Conservation (phyloP, 2,329 filamentous ascomycete species). For the Cladophialophora immunda region DNA sequence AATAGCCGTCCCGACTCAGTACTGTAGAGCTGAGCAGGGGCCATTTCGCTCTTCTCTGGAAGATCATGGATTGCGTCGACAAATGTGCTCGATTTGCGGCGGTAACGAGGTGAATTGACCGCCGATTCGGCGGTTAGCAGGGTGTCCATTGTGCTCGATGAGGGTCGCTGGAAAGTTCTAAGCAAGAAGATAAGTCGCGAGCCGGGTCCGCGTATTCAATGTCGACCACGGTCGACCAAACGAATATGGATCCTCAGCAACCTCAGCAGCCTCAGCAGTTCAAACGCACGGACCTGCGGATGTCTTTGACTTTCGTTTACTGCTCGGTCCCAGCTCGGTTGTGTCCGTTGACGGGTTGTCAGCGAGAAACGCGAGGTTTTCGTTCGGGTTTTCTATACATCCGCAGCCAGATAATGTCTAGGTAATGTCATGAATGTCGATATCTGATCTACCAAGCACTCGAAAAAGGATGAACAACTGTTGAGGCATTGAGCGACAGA, state of each 20-base stretch:
- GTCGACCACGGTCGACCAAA: not conserved
- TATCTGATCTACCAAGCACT: not conserved
- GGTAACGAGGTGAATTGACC: constrained; percentile 87
- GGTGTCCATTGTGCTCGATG: constrained; percentile 55
- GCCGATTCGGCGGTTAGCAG: constrained; percentile 83
- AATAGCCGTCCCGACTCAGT: constrained; percentile 97
- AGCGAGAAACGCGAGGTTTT: not conserved
- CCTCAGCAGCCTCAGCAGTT: not conserved
- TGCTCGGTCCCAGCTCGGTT: not conserved
- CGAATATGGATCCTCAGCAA: not conserved
- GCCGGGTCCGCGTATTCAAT: not conserved
- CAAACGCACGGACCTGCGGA: not conserved
- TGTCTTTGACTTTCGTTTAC: not conserved
- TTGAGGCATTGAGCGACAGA: not conserved
- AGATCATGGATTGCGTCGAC: constrained; percentile 97
- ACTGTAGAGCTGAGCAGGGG: constrained; percentile 95
- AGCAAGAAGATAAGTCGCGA: not conserved
- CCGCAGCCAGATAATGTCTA: not conserved
- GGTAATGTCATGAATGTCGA: not conserved
- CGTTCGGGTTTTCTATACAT: not conserved
- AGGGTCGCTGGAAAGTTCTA: not conserved
- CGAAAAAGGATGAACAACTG: not conserved
- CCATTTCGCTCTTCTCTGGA: constrained; percentile 81
- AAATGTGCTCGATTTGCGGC: constrained; percentile 92
- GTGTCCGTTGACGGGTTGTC: not conserved